A percentile compares a stretch with the other conserved stretches of the same genome.
phyloP scores from a whole-genome alignment of 768 basidiomycete species.

The Suillus americanus region DNA sequence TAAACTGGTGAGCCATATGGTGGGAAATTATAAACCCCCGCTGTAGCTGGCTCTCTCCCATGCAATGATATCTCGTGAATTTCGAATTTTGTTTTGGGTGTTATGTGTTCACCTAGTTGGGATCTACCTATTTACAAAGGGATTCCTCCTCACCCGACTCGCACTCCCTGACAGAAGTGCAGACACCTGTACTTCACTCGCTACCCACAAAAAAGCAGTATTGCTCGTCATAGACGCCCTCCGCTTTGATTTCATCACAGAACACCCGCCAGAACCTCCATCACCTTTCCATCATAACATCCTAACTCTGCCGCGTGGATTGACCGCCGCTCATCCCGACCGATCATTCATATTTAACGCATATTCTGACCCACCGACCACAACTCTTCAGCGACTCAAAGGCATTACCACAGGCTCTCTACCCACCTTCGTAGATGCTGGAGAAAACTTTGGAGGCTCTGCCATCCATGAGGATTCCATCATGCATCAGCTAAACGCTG shows the following conservation, averaged over 20 bases:
- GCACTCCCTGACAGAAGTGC: constrained; percentile 30
- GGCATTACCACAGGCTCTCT: constrained; percentile 93
- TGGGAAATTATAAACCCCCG: no score
- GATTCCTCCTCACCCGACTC: constrained; percentile 82
- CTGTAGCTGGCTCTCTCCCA: background rate
- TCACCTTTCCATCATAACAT: constrained; percentile 81
- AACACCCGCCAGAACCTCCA: constrained; percentile 52
- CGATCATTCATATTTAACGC: constrained; percentile 88
- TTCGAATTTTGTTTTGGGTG: constrained; percentile 52
- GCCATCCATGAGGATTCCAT: constrained; percentile 88
- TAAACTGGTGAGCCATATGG: no score
- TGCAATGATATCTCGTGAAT: constrained; percentile 19
- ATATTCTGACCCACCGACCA: constrained; percentile 92
- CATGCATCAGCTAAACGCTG: constrained; percentile 63
- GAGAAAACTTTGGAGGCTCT: constrained; percentile 87
- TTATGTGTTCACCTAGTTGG: constrained; percentile 70
- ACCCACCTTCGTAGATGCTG: constrained; percentile 94
- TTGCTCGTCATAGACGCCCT: constrained; percentile 89
- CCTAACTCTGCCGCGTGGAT: constrained; percentile 72
- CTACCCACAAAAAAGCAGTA: constrained; percentile 79
- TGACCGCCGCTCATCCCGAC: constrained; percentile 61
- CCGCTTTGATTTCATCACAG: constrained; percentile 90
- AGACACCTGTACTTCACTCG: constrained; percentile 36
- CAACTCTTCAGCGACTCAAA: constrained; percentile 93
- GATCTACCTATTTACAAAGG: constrained; percentile 87